Conservation (phyloP, 1,284 basidiomycete genomes). For the Puccinia triticina region DNA sequence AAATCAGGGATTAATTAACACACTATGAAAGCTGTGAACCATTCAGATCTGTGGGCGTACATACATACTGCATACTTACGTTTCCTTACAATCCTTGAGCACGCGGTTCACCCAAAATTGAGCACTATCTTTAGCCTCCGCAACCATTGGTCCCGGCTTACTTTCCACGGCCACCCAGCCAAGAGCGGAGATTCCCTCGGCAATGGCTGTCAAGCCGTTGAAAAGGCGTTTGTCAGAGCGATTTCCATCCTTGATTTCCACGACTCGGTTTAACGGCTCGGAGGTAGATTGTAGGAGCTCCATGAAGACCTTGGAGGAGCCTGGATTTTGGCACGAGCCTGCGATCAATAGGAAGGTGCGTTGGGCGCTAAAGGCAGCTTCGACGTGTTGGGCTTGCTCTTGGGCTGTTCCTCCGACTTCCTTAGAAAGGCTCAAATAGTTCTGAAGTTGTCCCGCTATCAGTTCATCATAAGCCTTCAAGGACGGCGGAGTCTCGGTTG, state of each 20-base stretch:
- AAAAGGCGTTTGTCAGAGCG: slow-evolving; percentile 75
- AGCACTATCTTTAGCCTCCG: slow-evolving; percentile 82
- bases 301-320: slow-evolving; percentile 67
- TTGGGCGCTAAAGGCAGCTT: slow-evolving; percentile 72
- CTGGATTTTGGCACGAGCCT: slow-evolving; percentile 76
- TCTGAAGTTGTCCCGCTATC: slow-evolving; percentile 67
- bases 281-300: slow-evolving; percentile 74
- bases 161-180: slow-evolving; percentile 87
- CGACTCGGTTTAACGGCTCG: slow-evolving; percentile 73
- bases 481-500: slow-evolving; percentile 59
- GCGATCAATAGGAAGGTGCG: slow-evolving; percentile 72
- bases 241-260: slow-evolving; percentile 79
- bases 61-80: slow-evolving; percentile 70
- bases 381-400: slow-evolving; percentile 70
- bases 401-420: slow-evolving; percentile 32
- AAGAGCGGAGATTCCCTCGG: slow-evolving; percentile 79
- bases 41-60: neutral
- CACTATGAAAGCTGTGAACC: neutral
- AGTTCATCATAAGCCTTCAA: slow-evolving; percentile 74
- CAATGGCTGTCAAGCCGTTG: slow-evolving; percentile 77
- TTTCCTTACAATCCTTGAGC: slow-evolving; percentile 89
- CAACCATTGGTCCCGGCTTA: slow-evolving; percentile 81
- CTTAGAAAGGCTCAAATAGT: slow-evolving; percentile 30
- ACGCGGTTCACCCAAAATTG: slow-evolving; percentile 89
- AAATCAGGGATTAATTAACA: neutral